Evolutionary conservation across 441 rosid species (phyloP).

Genomic region (Syzygium malaccense): DNA sequence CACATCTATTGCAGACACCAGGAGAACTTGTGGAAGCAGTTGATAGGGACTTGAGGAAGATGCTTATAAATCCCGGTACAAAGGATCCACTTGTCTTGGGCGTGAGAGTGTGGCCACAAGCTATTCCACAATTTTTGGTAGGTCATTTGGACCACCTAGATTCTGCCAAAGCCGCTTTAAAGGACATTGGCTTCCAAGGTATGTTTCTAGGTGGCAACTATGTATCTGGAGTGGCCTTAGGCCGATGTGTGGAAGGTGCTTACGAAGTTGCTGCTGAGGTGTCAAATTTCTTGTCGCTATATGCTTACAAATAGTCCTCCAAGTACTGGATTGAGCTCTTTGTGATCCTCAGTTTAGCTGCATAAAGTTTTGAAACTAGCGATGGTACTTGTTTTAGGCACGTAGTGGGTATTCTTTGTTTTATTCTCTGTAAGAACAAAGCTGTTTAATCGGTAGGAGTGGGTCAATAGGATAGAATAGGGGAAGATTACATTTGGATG

Average conservation of each 20-base stretch:
- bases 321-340: neutral
- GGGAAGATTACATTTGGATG: neutral
- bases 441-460: neutral
- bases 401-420: neutral
- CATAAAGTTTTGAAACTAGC: neutral
- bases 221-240: conserved; percentile 83
- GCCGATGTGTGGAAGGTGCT: conserved; percentile 78
- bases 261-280: conserved; percentile 68
- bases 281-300: conserved; percentile 45
- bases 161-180: conserved; percentile 44
- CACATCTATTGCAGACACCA: conserved; percentile 32
- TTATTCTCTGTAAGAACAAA: neutral
- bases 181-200: conserved; percentile 46
- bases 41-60: conserved; percentile 75
- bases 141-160: conserved; percentile 76
- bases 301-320: conserved; percentile 37
- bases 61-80: conserved; percentile 69
- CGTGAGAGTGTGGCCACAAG: conserved; percentile 78
- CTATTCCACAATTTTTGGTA: conserved; percentile 80
- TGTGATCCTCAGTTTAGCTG: neutral
- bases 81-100: conserved; percentile 60
- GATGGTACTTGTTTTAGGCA: neutral
- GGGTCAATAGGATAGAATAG: neutral
- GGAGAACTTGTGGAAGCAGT: conserved; percentile 73
- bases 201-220: conserved; percentile 79